Evolutionary conservation across 371 early-diverging fungal genomes (phyloP).

Genomic region (Apophysomyces variabilis): DNA sequence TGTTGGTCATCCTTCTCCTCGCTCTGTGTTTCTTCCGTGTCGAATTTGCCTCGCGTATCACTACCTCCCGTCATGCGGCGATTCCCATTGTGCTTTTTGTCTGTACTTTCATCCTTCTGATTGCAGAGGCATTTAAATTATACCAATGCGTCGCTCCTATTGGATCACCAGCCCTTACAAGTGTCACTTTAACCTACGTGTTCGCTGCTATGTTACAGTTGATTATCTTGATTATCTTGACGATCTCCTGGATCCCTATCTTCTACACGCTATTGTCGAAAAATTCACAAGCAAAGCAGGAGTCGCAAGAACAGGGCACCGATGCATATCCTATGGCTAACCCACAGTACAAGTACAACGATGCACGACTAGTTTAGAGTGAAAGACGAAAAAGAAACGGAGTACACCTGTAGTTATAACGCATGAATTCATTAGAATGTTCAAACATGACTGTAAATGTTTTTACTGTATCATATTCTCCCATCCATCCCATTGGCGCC

Average conservation of each 20-base stretch:
- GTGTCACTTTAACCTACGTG: slow-evolving; percentile 12
- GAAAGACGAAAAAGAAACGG: too few species aligned
- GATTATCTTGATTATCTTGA: slow-evolving; percentile 16
- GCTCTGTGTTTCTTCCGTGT: slow-evolving; percentile 1
- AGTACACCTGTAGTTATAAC: too few species aligned
- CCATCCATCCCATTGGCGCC: too few species aligned
- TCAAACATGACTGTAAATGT: too few species aligned
- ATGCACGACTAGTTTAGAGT: too few species aligned
- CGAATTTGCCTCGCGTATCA: not conserved
- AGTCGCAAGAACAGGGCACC: too few species aligned
- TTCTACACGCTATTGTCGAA: slow-evolving; percentile 1
- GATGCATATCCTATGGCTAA: too few species aligned
- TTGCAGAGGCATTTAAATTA: slow-evolving; percentile 14
- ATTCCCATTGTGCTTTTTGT: slow-evolving; percentile 1
- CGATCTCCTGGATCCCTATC: slow-evolving; percentile 15
- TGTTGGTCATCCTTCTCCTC: slow-evolving; percentile 9
- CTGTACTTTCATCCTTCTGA: slow-evolving; percentile 1
- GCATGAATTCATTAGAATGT: too few species aligned
- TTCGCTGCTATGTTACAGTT: slow-evolving; percentile 13
- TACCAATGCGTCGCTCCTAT: slow-evolving; percentile 4
- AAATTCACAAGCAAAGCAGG: not conserved
- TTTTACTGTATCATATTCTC: too few species aligned
- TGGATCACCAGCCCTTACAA: slow-evolving; percentile 12
- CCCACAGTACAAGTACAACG: too few species aligned
- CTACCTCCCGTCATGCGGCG: not conserved